A percentile compares a stretch with the other conserved stretches of the same genome.
Evolutionary conservation across 805 yeast species (phyloP).

Genomic region (Pichia californica): DNA sequence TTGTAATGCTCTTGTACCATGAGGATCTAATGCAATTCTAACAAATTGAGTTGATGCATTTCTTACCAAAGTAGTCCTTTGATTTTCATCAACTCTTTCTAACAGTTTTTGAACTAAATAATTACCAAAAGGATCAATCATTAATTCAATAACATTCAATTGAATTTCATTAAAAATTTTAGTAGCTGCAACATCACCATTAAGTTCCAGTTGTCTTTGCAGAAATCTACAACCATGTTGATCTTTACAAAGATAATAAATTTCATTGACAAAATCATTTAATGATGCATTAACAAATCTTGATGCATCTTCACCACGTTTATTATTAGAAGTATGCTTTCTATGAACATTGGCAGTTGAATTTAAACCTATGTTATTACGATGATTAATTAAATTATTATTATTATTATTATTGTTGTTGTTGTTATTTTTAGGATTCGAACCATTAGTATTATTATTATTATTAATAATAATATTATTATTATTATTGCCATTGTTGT

Average conservation of each 20-base stretch:
- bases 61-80: conserved; percentile 61
- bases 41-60: conserved; percentile 70
- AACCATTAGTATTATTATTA: neutral
- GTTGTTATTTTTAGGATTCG: too few relatives aligned
- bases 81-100: conserved; percentile 65
- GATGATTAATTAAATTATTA: neutral
- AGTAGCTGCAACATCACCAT: conserved; percentile 56
- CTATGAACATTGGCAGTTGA: conserved; percentile 31
- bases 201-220: conserved; percentile 75
- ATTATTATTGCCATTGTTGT: conserved; percentile 2
- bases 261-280: conserved; percentile 64
- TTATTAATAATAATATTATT: neutral
- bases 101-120: conserved; percentile 86
- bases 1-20: conserved; percentile 94
- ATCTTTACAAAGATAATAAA: conserved; percentile 81
- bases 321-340: conserved; percentile 28
- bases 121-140: conserved; percentile 97
- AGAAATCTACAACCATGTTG: conserved; percentile 95
- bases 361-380: conserved; percentile 19
- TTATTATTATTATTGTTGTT: neutral
- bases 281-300: conserved; percentile 61
- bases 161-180: conserved; percentile 77
- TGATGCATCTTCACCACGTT: conserved; percentile 60
- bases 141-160: conserved; percentile 72
- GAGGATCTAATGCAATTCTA: conserved; percentile 82